A percentile compares a stretch with the other conserved stretches of the same genome.
These are phyloP conservation scores for Carex parvula DNA, from an alignment of 176 grass and related monocot genomes.

Conservation along the genomic window DNA sequence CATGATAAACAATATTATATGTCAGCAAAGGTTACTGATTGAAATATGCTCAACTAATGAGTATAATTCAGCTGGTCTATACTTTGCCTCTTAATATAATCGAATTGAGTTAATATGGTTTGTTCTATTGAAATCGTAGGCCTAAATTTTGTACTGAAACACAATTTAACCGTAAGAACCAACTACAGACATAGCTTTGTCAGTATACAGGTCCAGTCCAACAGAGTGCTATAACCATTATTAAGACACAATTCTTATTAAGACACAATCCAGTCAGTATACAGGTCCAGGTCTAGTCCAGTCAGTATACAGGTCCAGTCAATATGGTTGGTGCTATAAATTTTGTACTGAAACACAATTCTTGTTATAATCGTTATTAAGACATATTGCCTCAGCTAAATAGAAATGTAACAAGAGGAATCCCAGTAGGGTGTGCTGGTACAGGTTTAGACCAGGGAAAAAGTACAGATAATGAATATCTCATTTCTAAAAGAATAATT, in stretches of 20 bases:
- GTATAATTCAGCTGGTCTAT: too few relatives aligned
- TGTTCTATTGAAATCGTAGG: not conserved
- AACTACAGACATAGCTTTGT: not conserved
- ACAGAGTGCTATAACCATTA: not conserved
- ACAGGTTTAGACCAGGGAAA: not conserved
- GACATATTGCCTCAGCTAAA: not conserved
- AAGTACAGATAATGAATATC: not conserved
- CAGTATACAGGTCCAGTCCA: not conserved
- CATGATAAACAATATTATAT: too few relatives aligned
- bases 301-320: too few relatives aligned
- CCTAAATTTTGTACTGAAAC: not conserved
- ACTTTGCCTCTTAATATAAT: not conserved
- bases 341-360: too few relatives aligned
- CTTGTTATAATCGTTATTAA: not conserved
- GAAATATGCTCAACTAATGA: too few relatives aligned
- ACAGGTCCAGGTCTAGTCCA: too few relatives aligned
- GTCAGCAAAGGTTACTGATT: too few relatives aligned
- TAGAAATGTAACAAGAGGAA: not conserved
- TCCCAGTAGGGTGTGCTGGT: not conserved
- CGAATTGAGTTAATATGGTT: not conserved
- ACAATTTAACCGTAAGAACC: slow-evolving; percentile 2
- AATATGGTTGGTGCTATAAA: too few relatives aligned
- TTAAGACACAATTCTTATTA: too few relatives aligned
- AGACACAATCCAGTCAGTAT: too few relatives aligned
- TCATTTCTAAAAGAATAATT: not conserved